A percentile compares a stretch with the other conserved stretches of the same genome.
Conservation (phyloP, 176 grass and related monocot genomes). For the Hordeum marinum region DNA sequence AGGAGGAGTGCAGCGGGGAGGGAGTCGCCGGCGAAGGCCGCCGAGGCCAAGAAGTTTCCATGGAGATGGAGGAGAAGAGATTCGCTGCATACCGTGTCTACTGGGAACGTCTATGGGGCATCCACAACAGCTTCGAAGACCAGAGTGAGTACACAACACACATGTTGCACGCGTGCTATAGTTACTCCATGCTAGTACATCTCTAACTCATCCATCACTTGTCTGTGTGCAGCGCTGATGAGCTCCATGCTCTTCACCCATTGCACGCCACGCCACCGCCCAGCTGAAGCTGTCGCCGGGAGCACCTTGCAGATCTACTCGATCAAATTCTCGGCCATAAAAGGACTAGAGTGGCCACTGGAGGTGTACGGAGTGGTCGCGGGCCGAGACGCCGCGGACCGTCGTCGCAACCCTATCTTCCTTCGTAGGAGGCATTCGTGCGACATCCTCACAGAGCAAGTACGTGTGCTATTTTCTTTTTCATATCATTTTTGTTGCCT, state of each 20-base stretch:
- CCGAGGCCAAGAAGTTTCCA: no score
- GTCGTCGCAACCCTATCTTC: not conserved
- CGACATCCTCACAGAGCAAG: not conserved
- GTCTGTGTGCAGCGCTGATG: not conserved
- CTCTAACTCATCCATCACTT: no score
- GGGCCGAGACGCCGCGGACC: not conserved
- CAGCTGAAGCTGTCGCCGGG: not conserved
- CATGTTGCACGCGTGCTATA: not conserved
- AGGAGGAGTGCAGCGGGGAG: not conserved
- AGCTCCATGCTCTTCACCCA: not conserved
- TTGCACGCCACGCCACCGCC: not conserved
- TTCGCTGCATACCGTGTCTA: not conserved
- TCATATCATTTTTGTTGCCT: not conserved
- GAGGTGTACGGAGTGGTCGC: not conserved
- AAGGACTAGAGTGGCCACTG: not conserved
- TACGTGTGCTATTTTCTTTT: not conserved
- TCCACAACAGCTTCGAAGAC: not conserved
- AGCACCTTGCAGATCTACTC: not conserved
- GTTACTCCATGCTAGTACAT: no score
- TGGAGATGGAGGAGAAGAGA: not conserved
- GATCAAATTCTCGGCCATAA: not conserved
- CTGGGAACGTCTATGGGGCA: not conserved
- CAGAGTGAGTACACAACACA: not conserved
- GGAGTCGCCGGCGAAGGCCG: not conserved
- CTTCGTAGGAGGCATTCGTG: not conserved